Evolutionary conservation across 225 moss, liverwort and hornwort genomes (phyloP).

Genomic region (Sphagnum contortum): DNA sequence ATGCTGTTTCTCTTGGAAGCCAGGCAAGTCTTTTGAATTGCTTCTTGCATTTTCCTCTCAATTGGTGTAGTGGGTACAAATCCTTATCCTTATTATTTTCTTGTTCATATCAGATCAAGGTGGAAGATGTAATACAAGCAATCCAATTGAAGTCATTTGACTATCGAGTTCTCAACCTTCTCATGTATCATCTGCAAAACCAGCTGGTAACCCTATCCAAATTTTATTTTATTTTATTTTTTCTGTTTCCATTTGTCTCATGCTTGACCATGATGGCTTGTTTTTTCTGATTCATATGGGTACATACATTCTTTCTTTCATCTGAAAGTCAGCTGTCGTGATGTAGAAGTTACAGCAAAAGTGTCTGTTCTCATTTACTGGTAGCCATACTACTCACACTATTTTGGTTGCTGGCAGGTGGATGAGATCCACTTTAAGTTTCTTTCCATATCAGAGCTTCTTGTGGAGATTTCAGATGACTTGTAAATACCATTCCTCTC

Average conservation of each 20-base stretch:
- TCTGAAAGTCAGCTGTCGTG: no score
- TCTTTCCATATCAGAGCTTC: conserved; percentile 69
- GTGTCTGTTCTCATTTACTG: no score
- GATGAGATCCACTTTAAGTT: conserved; percentile 59
- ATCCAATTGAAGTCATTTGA: conserved; percentile 84
- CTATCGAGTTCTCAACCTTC: conserved; percentile 84
- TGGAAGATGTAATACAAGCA: conserved; percentile 64
- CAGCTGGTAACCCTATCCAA: conserved; percentile 19
- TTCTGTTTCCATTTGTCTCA: no score
- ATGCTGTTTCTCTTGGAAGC: conserved; percentile 21
- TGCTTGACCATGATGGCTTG: no score
- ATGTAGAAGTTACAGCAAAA: no score
- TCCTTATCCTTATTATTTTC: no score
- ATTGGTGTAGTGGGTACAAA: not conserved
- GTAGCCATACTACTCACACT: no score
- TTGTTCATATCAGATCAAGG: conserved; percentile 30
- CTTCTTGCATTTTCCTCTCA: not conserved
- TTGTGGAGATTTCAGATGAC: conserved; percentile 83
- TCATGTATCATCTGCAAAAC: conserved; percentile 51
- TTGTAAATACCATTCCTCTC: conserved; percentile 28
- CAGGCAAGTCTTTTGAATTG: conserved; percentile 18
- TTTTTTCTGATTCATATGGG: no score
- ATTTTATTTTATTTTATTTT: no score
- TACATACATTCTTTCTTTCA: no score
- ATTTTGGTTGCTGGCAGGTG: conserved; percentile 17